These are phyloP conservation scores for Urochloa ruziziensis DNA, from an alignment of 176 grass and related monocot genomes.

Conservation along the genomic window DNA sequence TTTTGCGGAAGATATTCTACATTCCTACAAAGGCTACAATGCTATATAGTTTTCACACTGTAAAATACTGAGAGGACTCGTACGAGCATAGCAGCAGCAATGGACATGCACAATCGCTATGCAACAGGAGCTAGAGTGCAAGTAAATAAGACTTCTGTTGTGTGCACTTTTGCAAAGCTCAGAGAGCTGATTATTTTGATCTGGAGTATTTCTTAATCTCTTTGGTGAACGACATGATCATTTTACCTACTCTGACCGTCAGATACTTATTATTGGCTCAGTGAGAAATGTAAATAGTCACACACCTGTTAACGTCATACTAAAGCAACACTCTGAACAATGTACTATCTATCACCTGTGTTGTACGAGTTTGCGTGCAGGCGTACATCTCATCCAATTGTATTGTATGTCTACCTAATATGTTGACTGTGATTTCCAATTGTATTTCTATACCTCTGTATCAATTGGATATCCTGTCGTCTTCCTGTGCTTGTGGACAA, in stretches of 20 bases:
- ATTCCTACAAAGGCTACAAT: no score
- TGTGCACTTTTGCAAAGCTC: no score
- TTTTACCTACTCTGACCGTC: no score
- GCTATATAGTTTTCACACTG: not conserved
- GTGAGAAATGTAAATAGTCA: not conserved
- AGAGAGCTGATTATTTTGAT: no score
- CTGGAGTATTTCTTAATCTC: no score
- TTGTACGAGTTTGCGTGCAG: not conserved
- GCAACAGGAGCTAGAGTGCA: no score
- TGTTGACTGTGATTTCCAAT: not conserved
- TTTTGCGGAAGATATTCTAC: not conserved
- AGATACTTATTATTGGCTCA: not conserved
- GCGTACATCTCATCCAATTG: not conserved
- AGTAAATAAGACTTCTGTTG: no score
- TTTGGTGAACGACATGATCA: not conserved
- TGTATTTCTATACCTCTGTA: not conserved
- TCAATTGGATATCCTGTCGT: no score
- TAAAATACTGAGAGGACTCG: not conserved
- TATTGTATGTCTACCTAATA: not conserved
- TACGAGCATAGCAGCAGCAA: not conserved
- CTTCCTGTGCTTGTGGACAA: no score
- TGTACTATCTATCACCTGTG: not conserved
- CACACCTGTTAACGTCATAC: not conserved
- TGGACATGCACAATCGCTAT: not conserved
- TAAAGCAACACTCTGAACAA: not conserved